These are phyloP conservation scores for Umbelopsis vinacea DNA, from an alignment of 192 early-diverging fungal species.

Conservation along the genomic window DNA sequence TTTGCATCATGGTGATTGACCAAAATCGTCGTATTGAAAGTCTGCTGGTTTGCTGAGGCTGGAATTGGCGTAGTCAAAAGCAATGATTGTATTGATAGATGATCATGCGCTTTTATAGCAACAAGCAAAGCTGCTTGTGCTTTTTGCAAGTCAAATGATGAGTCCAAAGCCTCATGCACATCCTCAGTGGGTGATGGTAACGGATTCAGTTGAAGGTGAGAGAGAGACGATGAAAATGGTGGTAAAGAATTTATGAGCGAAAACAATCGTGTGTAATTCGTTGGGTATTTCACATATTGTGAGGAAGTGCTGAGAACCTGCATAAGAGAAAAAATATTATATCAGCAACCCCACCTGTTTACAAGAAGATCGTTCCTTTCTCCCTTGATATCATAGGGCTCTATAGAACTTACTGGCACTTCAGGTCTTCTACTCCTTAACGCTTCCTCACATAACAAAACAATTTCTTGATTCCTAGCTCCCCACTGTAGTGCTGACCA, in stretches of 20 bases:
- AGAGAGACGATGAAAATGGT: conserved; percentile 32
- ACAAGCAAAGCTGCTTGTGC: conserved; percentile 54
- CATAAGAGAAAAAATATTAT: neutral
- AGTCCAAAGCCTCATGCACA: conserved; percentile 25
- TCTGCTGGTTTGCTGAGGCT: conserved; percentile 7
- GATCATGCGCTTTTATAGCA: conserved; percentile 64
- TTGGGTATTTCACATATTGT: conserved; percentile 45
- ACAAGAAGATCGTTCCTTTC: neutral
- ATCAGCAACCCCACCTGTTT: too few relatives aligned
- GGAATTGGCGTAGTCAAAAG: conserved; percentile 43
- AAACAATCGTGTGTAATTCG: conserved; percentile 52
- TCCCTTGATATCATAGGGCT: neutral
- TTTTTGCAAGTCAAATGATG: conserved; percentile 37
- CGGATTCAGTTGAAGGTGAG: conserved; percentile 39
- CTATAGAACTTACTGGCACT: conserved; percentile 41
- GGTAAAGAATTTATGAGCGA: conserved; percentile 48
- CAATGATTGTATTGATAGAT: conserved; percentile 53
- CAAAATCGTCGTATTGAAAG: conserved; percentile 28
- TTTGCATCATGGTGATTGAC: conserved; percentile 56
- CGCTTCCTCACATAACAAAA: conserved; percentile 58
- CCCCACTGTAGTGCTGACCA: conserved; percentile 72
- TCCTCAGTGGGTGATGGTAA: conserved; percentile 22
- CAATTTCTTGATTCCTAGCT: conserved; percentile 59
- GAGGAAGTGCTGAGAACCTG: conserved; percentile 5
- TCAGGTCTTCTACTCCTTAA: conserved; percentile 50